Conservation (phyloP, 495 filamentous ascomycete species). For the Pyrenopolyporus hunteri region DNA sequence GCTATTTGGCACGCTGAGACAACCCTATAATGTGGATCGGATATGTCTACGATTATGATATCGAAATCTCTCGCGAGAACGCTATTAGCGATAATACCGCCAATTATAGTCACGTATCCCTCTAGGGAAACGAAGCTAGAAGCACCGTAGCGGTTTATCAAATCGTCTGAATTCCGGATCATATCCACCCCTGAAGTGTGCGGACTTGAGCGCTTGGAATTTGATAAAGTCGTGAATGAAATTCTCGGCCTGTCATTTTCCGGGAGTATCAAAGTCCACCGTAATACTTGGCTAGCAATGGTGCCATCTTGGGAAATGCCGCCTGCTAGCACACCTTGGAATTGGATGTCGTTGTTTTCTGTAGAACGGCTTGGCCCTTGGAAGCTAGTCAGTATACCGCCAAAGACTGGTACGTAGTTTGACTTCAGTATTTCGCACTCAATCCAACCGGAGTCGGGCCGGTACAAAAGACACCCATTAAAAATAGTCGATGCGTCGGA, state of each 20-base stretch:
- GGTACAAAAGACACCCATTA: constrained; percentile 70
- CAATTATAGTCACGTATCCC: constrained; percentile 47
- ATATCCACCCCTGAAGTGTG: neutral
- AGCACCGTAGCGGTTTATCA: constrained; percentile 47
- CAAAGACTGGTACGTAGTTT: constrained; percentile 63
- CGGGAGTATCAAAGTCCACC: constrained; percentile 57
- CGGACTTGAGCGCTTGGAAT: neutral
- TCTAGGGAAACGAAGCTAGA: constrained; percentile 35
- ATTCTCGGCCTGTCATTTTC: constrained; percentile 33
- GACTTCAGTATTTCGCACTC: constrained; percentile 45
- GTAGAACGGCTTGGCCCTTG: neutral
- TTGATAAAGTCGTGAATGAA: constrained; percentile 27
- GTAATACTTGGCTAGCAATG: constrained; percentile 58
- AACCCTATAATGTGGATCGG: constrained; percentile 11
- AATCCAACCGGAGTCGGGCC: constrained; percentile 53
- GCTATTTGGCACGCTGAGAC: constrained; percentile 17
- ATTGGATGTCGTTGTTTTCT: constrained; percentile 13
- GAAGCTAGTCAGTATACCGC: constrained; percentile 53
- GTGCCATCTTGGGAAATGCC: constrained; percentile 67
- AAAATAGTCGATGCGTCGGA: constrained; percentile 60
- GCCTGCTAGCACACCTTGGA: constrained; percentile 67
- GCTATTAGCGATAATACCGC: constrained; percentile 54
- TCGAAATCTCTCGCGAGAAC: constrained; percentile 46
- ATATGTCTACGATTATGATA: constrained; percentile 28
- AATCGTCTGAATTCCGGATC: constrained; percentile 16